Percentiles rank a stretch among this genome's conserved stretches.
These are phyloP conservation scores for Pythium sp. DNA, from an alignment of 352 stramenopile genomes.

Conservation along the genomic window DNA sequence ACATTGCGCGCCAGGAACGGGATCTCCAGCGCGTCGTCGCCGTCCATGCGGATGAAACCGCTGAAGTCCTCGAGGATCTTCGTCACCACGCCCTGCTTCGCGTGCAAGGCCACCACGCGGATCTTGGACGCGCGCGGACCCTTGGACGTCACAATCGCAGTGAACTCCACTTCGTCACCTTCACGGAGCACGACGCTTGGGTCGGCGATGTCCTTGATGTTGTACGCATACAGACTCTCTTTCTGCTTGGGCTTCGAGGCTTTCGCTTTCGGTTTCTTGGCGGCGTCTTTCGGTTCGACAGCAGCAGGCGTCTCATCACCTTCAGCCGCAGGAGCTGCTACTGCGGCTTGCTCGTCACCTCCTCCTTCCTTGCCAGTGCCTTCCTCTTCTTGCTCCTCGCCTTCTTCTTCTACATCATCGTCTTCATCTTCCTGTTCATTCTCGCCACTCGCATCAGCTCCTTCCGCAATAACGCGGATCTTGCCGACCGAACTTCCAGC, in stretches of 20 bases:
- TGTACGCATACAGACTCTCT: constrained; percentile 46
- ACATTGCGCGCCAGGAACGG: constrained; percentile 51
- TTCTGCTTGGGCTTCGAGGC: constrained; percentile 12
- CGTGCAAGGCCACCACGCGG: constrained; percentile 45
- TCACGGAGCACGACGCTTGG: constrained; percentile 54
- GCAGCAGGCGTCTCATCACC: constrained; percentile 13
- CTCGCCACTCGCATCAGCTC: constrained; percentile 10
- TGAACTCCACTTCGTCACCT: constrained; percentile 71
- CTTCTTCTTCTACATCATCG: constrained; percentile 25
- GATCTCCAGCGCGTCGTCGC: constrained; percentile 22
- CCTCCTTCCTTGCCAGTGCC: constrained; percentile 16
- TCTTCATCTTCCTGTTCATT: constrained; percentile 7
- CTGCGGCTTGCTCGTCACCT: not conserved
- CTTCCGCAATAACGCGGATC: constrained; percentile 32
- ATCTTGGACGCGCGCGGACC: constrained; percentile 53
- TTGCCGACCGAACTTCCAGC: constrained; percentile 45
- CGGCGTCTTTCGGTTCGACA: not conserved
- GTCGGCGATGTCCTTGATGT: constrained; percentile 67
- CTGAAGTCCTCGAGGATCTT: constrained; percentile 43
- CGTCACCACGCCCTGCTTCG: constrained; percentile 58
- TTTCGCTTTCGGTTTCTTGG: constrained; percentile 20
- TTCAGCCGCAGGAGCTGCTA: not conserved
- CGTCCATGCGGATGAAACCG: constrained; percentile 57
- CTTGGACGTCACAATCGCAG: constrained; percentile 42
- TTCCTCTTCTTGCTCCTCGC: constrained; percentile 23